Conservation (phyloP, 179 eudicot species). For the Beta corolliflora region DNA sequence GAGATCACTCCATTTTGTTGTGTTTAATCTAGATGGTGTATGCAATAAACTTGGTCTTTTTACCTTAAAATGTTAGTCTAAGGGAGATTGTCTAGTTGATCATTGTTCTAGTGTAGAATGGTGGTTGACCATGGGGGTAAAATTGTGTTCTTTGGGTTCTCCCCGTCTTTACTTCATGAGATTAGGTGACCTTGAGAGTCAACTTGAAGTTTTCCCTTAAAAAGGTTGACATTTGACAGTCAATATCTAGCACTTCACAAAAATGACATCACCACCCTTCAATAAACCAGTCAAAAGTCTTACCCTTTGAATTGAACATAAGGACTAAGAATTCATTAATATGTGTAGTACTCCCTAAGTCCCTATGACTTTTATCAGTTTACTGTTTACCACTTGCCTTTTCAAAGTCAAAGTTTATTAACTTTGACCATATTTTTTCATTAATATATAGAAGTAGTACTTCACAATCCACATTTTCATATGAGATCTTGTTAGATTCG, state of each 20-base stretch:
- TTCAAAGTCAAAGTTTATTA: too few species aligned
- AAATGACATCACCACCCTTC: background rate
- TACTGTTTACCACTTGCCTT: too few species aligned
- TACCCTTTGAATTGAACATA: background rate
- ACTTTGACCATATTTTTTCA: too few species aligned
- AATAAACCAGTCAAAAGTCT: background rate
- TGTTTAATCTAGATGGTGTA: background rate
- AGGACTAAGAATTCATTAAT: background rate
- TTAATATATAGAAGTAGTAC: too few species aligned
- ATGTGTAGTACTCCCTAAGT: background rate
- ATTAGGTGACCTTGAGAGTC: slow-evolving; percentile 7
- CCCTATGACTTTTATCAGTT: too few species aligned
- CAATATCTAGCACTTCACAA: background rate
- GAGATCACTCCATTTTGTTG: background rate
- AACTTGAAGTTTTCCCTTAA: background rate
- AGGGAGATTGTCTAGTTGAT: background rate
- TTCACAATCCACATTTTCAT: too few species aligned
- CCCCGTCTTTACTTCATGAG: background rate
- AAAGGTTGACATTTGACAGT: background rate
- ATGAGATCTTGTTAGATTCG: too few species aligned
- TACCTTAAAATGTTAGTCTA: background rate
- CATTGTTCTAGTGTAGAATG: background rate
- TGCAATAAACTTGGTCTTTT: background rate
- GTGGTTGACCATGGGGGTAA: background rate
- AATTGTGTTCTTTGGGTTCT: background rate